Conservation (phyloP, 2,329 filamentous ascomycete genomes). For the Aspergillus aculeatinus region DNA sequence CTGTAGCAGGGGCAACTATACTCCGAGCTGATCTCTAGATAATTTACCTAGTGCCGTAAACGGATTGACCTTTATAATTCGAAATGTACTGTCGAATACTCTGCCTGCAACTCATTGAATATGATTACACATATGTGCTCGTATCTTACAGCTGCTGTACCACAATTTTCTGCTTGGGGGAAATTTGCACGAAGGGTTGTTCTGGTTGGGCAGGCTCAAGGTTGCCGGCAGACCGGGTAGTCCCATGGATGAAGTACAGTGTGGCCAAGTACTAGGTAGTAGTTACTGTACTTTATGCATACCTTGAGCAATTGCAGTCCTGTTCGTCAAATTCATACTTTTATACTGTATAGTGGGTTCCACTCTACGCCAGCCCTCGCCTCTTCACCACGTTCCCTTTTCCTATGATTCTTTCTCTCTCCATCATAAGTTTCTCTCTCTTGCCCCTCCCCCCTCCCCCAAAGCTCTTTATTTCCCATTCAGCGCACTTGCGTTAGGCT, state of each 20-base stretch:
- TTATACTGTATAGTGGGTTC: background rate
- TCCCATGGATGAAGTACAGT: background rate
- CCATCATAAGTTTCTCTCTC: background rate
- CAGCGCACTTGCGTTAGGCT: background rate
- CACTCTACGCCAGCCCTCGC: background rate
- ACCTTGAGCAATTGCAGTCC: background rate
- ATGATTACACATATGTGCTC: no score
- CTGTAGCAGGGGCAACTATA: background rate
- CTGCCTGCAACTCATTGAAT: no score
- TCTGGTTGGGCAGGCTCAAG: slow-evolving; percentile 2
- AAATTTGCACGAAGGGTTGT: background rate
- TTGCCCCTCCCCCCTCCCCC: background rate
- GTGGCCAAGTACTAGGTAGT: background rate
- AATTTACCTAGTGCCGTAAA: no score
- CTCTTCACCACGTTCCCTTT: background rate
- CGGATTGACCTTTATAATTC: no score
- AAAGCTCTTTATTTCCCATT: no score
- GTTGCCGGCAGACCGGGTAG: background rate
- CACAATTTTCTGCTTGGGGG: background rate
- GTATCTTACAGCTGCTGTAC: background rate
- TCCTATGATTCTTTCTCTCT: background rate
- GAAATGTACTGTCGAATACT: no score
- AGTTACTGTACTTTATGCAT: background rate
- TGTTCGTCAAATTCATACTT: background rate
- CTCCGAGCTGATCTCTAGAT: background rate